These are phyloP conservation scores for Mucor piriformis DNA, from an alignment of 371 early-diverging fungal species.

Conservation along the genomic window DNA sequence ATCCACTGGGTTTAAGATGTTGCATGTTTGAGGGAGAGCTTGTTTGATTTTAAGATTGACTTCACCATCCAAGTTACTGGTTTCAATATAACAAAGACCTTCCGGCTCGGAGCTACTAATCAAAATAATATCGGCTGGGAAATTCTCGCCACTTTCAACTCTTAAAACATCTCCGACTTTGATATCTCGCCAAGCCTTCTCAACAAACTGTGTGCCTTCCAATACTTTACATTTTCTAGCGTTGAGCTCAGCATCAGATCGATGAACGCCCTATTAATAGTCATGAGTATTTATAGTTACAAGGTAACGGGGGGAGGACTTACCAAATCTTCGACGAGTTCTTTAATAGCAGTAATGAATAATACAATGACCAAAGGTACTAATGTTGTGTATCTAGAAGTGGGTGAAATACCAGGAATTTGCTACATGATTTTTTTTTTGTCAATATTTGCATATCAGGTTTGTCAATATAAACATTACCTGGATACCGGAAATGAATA, in stretches of 20 bases:
- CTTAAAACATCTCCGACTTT: slow-evolving; percentile 92
- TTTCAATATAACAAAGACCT: slow-evolving; percentile 92
- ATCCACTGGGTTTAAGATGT: slow-evolving; percentile 63
- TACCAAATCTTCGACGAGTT: slow-evolving; percentile 93
- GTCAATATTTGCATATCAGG: slow-evolving; percentile 2
- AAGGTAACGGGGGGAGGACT: slow-evolving; percentile 14
- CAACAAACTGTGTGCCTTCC: slow-evolving; percentile 63
- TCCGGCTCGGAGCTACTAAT: slow-evolving; percentile 87
- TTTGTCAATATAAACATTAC: slow-evolving; percentile 33
- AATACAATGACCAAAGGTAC: slow-evolving; percentile 93
- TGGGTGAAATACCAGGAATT: slow-evolving; percentile 85
- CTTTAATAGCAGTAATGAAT: slow-evolving; percentile 94
- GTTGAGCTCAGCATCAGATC: slow-evolving; percentile 79
- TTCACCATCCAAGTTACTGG: slow-evolving; percentile 96
- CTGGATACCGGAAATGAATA: slow-evolving; percentile 88
- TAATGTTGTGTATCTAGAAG: slow-evolving; percentile 85
- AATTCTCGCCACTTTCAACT: slow-evolving; percentile 82
- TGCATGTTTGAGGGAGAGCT: slow-evolving; percentile 74
- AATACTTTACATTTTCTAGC: slow-evolving; percentile 71
- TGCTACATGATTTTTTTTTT: slow-evolving; percentile 55
- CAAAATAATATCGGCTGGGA: slow-evolving; percentile 93
- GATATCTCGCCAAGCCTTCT: slow-evolving; percentile 76
- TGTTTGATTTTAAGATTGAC: slow-evolving; percentile 94
- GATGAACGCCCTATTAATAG: slow-evolving; percentile 71
- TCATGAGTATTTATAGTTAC: background rate